A percentile compares a stretch with the other conserved stretches of the same genome.
Evolutionary conservation across 2,329 filamentous ascomycete genomes (phyloP).

Genomic region (Nothophoma quercina): DNA sequence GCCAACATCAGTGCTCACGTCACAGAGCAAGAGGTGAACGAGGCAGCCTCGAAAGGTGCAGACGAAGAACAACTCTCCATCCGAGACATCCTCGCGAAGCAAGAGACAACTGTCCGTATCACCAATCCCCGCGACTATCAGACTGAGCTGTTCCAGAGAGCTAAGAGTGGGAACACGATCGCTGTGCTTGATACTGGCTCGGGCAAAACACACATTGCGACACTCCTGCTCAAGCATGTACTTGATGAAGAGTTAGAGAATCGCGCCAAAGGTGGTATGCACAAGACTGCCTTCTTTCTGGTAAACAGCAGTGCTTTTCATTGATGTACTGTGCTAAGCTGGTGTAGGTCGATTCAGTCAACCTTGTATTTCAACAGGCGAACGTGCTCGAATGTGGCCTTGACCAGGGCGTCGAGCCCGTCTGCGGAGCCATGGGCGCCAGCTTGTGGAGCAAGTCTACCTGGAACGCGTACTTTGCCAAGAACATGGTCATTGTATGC

Average conservation of each 20-base stretch:
- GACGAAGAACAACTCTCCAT: conserved; percentile 61
- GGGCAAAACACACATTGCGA: conserved; percentile 96
- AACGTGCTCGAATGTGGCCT: conserved; percentile 83
- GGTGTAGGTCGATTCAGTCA: conserved; percentile 78
- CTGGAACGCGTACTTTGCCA: conserved; percentile 65
- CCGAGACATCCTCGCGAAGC: conserved; percentile 60
- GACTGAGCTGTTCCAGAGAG: conserved; percentile 85
- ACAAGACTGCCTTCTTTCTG: conserved; percentile 82
- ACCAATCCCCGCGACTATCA: conserved; percentile 88
- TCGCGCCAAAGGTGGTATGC: conserved; percentile 65
- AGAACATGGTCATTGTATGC: conserved; percentile 87
- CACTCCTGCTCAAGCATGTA: conserved; percentile 78
- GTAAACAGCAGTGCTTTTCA: conserved; percentile 53
- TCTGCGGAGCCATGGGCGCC: conserved; percentile 74
- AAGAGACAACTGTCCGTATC: conserved; percentile 67
- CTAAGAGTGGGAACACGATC: conserved; percentile 85
- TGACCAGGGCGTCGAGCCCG: conserved; percentile 74
- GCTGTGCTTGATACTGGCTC: conserved; percentile 95
- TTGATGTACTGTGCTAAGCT: conserved; percentile 6
- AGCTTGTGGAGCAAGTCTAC: conserved; percentile 67
- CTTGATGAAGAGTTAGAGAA: conserved; percentile 79
- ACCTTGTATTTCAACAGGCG: conserved; percentile 88
- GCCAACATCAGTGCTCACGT: conserved; percentile 53
- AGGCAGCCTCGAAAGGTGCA: conserved; percentile 39
- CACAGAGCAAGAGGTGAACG: conserved; percentile 51